Conservation (phyloP, 345 rosid genomes). For the Firmiana major region DNA sequence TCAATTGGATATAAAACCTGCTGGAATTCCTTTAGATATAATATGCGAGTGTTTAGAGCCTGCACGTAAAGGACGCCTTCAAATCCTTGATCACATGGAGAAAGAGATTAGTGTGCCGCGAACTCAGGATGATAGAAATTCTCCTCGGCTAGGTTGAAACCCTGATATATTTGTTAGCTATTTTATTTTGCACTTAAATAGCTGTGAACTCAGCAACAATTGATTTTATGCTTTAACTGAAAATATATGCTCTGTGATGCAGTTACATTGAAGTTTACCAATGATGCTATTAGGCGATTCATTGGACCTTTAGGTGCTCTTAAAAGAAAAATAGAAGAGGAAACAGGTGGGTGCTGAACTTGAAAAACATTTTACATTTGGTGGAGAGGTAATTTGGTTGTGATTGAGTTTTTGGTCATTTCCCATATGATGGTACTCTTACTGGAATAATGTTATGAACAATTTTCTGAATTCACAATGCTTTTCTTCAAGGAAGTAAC, state of each 20-base stretch:
- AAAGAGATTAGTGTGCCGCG: slow-evolving; percentile 68
- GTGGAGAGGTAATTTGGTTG: neutral
- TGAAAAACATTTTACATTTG: slow-evolving; percentile 2
- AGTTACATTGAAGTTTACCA: slow-evolving; percentile 73
- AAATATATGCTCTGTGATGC: slow-evolving; percentile 28
- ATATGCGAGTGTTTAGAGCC: slow-evolving; percentile 82
- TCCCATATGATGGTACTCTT: neutral
- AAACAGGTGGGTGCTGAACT: slow-evolving; percentile 60
- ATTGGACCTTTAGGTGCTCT: slow-evolving; percentile 82
- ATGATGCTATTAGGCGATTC: slow-evolving; percentile 80
- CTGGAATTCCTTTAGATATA: slow-evolving; percentile 93
- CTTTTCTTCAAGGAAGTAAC: neutral
- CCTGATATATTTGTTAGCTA: slow-evolving; percentile 1
- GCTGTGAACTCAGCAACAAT: neutral
- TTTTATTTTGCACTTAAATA: slow-evolving; percentile 5
- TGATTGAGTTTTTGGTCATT: neutral
- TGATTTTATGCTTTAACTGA: slow-evolving; percentile 14
- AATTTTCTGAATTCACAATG: neutral
- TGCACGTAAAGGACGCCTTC: slow-evolving; percentile 82
- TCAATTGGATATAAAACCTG: slow-evolving; percentile 97
- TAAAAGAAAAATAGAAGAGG: slow-evolving; percentile 85
- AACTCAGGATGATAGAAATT: slow-evolving; percentile 41
- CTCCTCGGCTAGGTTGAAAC: slow-evolving; percentile 69
- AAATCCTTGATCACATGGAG: slow-evolving; percentile 92
- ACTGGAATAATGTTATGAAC: neutral